These are phyloP conservation scores for Beta corolliflora DNA, from an alignment of 179 eudicot species.

Conservation along the genomic window DNA sequence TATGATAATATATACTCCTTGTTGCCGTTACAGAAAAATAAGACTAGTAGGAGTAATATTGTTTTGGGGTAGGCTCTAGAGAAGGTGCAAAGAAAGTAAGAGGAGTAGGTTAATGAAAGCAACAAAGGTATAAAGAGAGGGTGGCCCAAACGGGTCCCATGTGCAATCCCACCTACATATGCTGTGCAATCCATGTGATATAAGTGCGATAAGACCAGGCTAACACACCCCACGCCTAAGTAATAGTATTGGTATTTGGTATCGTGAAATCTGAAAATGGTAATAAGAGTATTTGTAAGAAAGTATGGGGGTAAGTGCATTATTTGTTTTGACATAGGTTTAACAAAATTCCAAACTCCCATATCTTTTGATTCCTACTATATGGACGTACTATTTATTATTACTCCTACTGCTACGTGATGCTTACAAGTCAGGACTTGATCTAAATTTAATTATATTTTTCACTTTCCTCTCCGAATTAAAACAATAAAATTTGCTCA, in stretches of 20 bases:
- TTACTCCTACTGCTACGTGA: background rate
- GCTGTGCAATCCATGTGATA: conserved; percentile 33
- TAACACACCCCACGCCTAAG: background rate
- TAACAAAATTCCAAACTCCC: conserved; percentile 21
- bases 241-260: background rate
- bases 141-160: conserved; percentile 13
- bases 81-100: conserved; percentile 11
- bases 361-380: conserved; percentile 19
- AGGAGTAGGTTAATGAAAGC: conserved; percentile 21
- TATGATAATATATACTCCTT: no score
- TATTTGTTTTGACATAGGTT: conserved; percentile 17
- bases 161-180: conserved; percentile 28
- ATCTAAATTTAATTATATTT: background rate
- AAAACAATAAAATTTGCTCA: no score
- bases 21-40: no score
- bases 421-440: conserved; percentile 1
- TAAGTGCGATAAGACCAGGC: conserved; percentile 2
- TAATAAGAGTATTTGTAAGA: background rate
- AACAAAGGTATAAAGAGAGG: background rate
- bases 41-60: background rate
- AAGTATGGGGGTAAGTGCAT: background rate
- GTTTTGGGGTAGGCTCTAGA: background rate
- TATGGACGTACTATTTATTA: background rate
- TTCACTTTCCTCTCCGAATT: background rate
- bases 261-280: background rate